Conservation (phyloP, 2,329 filamentous ascomycete species). For the Pseudocercospora musae region DNA sequence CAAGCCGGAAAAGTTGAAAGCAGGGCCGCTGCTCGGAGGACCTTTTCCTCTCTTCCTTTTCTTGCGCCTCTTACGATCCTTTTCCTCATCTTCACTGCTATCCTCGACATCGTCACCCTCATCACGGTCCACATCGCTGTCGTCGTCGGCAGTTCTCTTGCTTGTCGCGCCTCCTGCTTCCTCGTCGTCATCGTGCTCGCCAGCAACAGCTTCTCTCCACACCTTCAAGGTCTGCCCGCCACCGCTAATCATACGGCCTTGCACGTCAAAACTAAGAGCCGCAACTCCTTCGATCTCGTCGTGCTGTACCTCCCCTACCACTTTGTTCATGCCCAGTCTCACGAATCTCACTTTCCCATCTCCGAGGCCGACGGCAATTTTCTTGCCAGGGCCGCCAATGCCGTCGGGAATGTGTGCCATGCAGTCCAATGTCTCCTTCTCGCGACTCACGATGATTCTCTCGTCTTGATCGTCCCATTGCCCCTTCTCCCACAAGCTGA, state of each 20-base stretch:
- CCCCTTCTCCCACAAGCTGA: constrained; percentile 92
- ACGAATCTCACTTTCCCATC: constrained; percentile 78
- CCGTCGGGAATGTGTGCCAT: constrained; percentile 68
- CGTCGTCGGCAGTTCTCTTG: constrained; percentile 46
- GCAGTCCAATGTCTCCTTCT: constrained; percentile 73
- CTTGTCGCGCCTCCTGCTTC: constrained; percentile 32
- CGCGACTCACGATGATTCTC: constrained; percentile 69
- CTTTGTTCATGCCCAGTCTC: constrained; percentile 68
- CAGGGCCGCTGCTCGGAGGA: constrained; percentile 19
- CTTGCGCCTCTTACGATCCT: constrained; percentile 43
- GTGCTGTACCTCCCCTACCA: constrained; percentile 66
- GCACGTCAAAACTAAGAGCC: constrained; percentile 77
- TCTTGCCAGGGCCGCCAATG: constrained; percentile 64
- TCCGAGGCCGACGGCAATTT: constrained; percentile 75
- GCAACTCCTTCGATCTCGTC: constrained; percentile 86
- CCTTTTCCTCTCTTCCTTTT: constrained; percentile 40
- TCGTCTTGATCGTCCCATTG: constrained; percentile 95
- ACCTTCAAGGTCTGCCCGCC: constrained; percentile 85
- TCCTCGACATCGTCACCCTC: constrained; percentile 34
- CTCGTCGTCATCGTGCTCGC: constrained; percentile 52
- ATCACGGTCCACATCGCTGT: constrained; percentile 47
- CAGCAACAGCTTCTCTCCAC: constrained; percentile 71
- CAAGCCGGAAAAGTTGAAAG: constrained; percentile 32
- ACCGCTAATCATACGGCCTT: constrained; percentile 82
- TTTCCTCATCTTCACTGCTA: constrained; percentile 46